Evolutionary conservation across 305 asterid species (phyloP).

Genomic region (Solanum hybrid): DNA sequence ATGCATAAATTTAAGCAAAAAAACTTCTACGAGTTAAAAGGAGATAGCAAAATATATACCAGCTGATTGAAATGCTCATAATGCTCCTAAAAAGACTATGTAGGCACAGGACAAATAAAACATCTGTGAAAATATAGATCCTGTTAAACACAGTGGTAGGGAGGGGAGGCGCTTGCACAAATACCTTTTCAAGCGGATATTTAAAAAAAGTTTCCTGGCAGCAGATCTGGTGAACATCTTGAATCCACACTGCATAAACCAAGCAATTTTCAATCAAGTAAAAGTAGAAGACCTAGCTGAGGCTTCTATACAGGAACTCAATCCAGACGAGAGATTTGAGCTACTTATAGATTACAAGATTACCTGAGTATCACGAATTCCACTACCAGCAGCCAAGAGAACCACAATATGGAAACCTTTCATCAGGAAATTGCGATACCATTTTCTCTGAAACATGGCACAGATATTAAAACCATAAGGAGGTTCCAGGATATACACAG

Average conservation of each 20-base stretch:
- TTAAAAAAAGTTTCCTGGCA: conserved; percentile 79
- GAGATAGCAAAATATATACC: not conserved
- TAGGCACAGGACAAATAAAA: not conserved
- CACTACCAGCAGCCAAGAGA: conserved; percentile 93
- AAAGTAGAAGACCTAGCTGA: not conserved
- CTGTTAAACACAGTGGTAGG: not conserved
- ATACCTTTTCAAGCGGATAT: conserved; percentile 83
- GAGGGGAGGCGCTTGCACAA: not conserved
- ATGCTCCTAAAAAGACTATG: not conserved
- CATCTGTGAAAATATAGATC: not conserved
- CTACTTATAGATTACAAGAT: not conserved
- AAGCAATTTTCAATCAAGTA: conserved; percentile 9
- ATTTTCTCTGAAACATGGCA: conserved; percentile 65
- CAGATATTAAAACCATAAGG: not conserved
- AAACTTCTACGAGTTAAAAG: not conserved
- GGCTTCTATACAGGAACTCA: not conserved
- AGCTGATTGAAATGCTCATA: not conserved
- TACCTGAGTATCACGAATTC: conserved; percentile 93
- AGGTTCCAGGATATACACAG: conserved; percentile 1
- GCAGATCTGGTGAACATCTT: conserved; percentile 99
- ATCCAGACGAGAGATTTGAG: not conserved
- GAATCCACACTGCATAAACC: conserved; percentile 75
- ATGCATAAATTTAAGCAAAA: not conserved
- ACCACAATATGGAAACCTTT: conserved; percentile 95
- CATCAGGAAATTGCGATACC: conserved; percentile 96